Conservation (phyloP, 148 eudicot genomes). For the Vaccinium vitisidaea region DNA sequence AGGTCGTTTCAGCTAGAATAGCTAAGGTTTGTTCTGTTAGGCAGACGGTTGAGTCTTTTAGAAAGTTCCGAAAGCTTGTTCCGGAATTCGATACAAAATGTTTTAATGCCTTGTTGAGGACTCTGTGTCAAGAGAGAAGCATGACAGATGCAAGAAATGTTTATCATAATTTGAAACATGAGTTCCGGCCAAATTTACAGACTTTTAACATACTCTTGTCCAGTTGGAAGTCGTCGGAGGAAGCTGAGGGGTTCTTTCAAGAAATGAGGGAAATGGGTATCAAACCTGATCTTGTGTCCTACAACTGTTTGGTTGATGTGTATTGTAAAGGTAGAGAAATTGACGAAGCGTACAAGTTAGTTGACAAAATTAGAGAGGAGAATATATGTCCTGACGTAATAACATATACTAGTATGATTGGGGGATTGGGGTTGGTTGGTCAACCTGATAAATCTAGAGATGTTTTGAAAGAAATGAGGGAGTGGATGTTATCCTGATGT, state of each 20-base stretch:
- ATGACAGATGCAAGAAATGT: conserved; percentile 86
- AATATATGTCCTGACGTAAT: conserved; percentile 72
- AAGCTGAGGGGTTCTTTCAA: conserved; percentile 64
- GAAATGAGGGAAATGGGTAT: conserved; percentile 83
- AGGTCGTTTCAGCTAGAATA: conserved; percentile 65
- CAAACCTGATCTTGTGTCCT: conserved; percentile 75
- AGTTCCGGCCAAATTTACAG: conserved; percentile 60
- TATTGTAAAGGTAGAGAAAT: conserved; percentile 67
- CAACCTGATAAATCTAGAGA: conserved; percentile 87
- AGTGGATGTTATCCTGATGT: conserved; percentile 77
- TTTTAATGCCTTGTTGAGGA: conserved; percentile 70
- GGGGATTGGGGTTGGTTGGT: conserved; percentile 80
- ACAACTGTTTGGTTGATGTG: conserved; percentile 82
- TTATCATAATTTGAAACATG: conserved; percentile 60
- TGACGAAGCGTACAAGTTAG: conserved; percentile 54
- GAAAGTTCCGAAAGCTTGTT: conserved; percentile 52
- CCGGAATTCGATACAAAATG: conserved; percentile 45
- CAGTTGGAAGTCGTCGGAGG: conserved; percentile 82
- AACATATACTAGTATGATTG: conserved; percentile 75
- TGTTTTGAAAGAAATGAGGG: conserved; percentile 75
- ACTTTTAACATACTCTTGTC: conserved; percentile 78
- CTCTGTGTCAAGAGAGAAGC: conserved; percentile 78
- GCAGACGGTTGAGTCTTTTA: conserved; percentile 72
- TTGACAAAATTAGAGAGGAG: conserved; percentile 58
- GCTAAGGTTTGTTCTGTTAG: conserved; percentile 80